Evolutionary conservation across 768 basidiomycete species (phyloP).

Genomic region (Tricholoma terreum): DNA sequence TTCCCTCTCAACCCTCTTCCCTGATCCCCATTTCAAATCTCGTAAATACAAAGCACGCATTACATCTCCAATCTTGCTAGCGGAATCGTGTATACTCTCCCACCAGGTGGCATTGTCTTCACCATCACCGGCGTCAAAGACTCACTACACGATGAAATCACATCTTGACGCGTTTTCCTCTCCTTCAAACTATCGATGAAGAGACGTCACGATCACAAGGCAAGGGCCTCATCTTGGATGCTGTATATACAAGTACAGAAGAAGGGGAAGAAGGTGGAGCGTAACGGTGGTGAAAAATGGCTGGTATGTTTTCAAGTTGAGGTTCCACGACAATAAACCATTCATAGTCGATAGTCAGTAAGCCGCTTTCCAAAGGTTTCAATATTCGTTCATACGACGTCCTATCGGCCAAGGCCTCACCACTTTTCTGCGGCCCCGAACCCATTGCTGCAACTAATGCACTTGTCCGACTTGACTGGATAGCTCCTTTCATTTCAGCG

Average conservation of each 20-base stretch:
- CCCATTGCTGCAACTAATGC: slow-evolving; percentile 63
- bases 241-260: slow-evolving; percentile 83
- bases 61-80: slow-evolving; percentile 94
- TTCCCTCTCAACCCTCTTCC: slow-evolving; percentile 90
- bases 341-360: neutral
- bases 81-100: slow-evolving; percentile 92
- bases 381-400: slow-evolving; percentile 34
- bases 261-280: slow-evolving; percentile 96
- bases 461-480: slow-evolving; percentile 61
- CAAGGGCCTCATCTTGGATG: slow-evolving; percentile 75
- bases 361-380: too few relatives aligned
- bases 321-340: slow-evolving; percentile 25
- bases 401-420: slow-evolving; percentile 26
- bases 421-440: slow-evolving; percentile 33
- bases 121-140: slow-evolving; percentile 97
- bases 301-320: slow-evolving; percentile 80
- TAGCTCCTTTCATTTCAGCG: slow-evolving; percentile 75
- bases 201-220: slow-evolving; percentile 72
- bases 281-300: slow-evolving; percentile 90
- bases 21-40: slow-evolving; percentile 97
- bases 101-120: slow-evolving; percentile 93
- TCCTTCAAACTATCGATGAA: slow-evolving; percentile 80
- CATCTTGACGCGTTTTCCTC: slow-evolving; percentile 86
- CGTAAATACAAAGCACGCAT: slow-evolving; percentile 99
- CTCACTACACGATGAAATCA: slow-evolving; percentile 87